Conservation (phyloP, 2,329 filamentous ascomycete genomes). For the Apiospora phragmitis region DNA sequence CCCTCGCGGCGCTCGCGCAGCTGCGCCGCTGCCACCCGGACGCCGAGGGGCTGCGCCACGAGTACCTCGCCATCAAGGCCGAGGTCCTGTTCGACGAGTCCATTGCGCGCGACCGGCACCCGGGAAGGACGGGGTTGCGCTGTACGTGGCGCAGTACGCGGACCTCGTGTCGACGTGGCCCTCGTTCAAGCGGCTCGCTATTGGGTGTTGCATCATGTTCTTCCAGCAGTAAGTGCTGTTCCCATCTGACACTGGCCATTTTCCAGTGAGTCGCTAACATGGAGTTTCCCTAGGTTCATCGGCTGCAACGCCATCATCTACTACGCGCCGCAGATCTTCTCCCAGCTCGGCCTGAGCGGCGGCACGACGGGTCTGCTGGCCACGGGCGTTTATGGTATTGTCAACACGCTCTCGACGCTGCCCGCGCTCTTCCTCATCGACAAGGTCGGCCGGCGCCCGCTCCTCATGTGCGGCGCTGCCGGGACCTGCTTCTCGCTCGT, state of each 20-base stretch:
- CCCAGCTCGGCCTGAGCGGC: constrained; percentile 40
- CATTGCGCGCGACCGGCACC: constrained; percentile 28
- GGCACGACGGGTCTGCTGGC: constrained; percentile 51
- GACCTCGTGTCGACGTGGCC: constrained; percentile 31
- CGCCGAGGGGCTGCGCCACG: constrained; percentile 29
- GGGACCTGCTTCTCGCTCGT: constrained; percentile 44
- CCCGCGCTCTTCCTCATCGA: constrained; percentile 44
- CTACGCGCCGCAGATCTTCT: constrained; percentile 48
- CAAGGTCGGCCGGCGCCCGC: constrained; percentile 43
- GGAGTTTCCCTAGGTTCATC: constrained; percentile 32
- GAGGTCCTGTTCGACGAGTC: constrained; percentile 38
- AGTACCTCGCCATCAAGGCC: constrained; percentile 38
- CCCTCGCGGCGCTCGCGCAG: constrained; percentile 30
- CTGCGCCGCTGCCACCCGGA: constrained; percentile 35
- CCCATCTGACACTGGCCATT: background rate
- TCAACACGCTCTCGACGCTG: constrained; percentile 48
- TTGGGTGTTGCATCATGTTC: constrained; percentile 57
- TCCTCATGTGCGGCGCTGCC: constrained; percentile 41
- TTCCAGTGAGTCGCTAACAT: background rate
- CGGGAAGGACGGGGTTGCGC: constrained; percentile 29
- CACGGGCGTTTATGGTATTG: constrained; percentile 58
- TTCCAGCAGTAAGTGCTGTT: constrained; percentile 44
- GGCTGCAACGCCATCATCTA: constrained; percentile 50
- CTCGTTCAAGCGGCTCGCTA: constrained; percentile 45
- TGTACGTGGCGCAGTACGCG: constrained; percentile 33